A percentile compares a stretch with the other conserved stretches of the same genome.
These are phyloP conservation scores for Zhuliangozyma parablackwelliae DNA, from an alignment of 1,139 yeast genomes.

Conservation along the genomic window DNA sequence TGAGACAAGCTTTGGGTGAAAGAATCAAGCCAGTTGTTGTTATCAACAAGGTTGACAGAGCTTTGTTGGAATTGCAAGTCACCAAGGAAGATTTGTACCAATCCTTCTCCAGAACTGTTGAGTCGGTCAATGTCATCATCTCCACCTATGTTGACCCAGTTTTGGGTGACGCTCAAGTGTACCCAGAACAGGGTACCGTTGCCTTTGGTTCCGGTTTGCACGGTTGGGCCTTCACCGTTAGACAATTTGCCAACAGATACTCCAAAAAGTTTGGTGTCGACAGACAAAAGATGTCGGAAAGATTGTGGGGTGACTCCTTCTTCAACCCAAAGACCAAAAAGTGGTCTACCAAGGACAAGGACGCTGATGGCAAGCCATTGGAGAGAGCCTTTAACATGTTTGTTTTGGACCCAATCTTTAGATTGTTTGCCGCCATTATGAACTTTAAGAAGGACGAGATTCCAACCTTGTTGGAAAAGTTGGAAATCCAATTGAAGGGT, in stretches of 20 bases:
- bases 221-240: slow-evolving; percentile 99
- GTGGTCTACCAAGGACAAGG: slow-evolving; percentile 97
- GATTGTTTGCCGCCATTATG: slow-evolving; percentile 53
- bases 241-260: slow-evolving; percentile 98
- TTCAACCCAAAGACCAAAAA: slow-evolving; percentile 99
- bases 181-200: slow-evolving; percentile 99
- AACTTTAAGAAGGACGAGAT: slow-evolving; percentile 83
- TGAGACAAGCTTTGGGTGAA: slow-evolving; percentile 99
- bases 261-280: slow-evolving; percentile 99
- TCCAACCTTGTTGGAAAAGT: slow-evolving; percentile 82
- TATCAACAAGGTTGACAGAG: slow-evolving; percentile 99
- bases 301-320: slow-evolving; percentile 99
- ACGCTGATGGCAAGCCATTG: slow-evolving; percentile 90
- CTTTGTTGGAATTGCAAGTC: slow-evolving; percentile 97
- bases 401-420: slow-evolving; percentile 98
- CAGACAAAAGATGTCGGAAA: slow-evolving; percentile 95
- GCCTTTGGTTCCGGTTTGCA: slow-evolving; percentile 99
- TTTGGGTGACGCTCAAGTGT: slow-evolving; percentile 95
- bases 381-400: slow-evolving; percentile 99
- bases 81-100: slow-evolving; percentile 98
- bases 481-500: slow-evolving; percentile 84
- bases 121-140: slow-evolving; percentile 97
- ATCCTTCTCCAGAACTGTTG: slow-evolving; percentile 97
- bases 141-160: slow-evolving; percentile 90
- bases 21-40: slow-evolving; percentile 98